phyloP scores from a whole-genome alignment of 495 filamentous ascomycete species.

The Penicillium ucsense region DNA sequence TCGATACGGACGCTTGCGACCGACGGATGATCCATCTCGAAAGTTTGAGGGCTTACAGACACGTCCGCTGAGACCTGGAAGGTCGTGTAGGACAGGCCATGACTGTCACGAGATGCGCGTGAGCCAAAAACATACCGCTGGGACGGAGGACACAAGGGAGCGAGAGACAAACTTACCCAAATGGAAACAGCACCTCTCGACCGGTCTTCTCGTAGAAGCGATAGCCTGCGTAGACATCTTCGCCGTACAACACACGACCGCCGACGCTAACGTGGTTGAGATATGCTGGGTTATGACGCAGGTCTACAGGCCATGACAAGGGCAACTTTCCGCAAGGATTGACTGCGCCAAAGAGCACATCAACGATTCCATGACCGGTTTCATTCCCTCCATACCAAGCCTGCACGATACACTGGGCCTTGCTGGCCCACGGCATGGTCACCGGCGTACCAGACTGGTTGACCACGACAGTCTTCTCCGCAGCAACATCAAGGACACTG shows the following conservation, averaged over 20 bases:
- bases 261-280: conserved; percentile 58
- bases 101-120: conserved; percentile 9
- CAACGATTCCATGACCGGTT: conserved; percentile 42
- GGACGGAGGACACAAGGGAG: neutral
- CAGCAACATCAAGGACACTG: conserved; percentile 54
- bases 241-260: conserved; percentile 58
- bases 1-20: conserved; percentile 38
- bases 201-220: conserved; percentile 70
- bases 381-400: conserved; percentile 59
- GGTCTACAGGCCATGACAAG: conserved; percentile 49
- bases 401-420: conserved; percentile 54
- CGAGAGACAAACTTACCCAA: conserved; percentile 10
- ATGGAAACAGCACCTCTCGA: conserved; percentile 11
- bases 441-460: conserved; percentile 73
- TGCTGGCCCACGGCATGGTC: conserved; percentile 66
- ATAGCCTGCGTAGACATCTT: conserved; percentile 68
- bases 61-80: conserved; percentile 43
- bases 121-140: neutral
- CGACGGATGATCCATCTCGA: conserved; percentile 47
- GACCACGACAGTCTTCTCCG: conserved; percentile 56
- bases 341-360: conserved; percentile 47
- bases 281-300: conserved; percentile 59
- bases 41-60: conserved; percentile 30
- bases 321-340: conserved; percentile 42
- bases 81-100: conserved; percentile 65